Conservation (phyloP, 108 stramenopile species). For the Skeletonema grethae region DNA sequence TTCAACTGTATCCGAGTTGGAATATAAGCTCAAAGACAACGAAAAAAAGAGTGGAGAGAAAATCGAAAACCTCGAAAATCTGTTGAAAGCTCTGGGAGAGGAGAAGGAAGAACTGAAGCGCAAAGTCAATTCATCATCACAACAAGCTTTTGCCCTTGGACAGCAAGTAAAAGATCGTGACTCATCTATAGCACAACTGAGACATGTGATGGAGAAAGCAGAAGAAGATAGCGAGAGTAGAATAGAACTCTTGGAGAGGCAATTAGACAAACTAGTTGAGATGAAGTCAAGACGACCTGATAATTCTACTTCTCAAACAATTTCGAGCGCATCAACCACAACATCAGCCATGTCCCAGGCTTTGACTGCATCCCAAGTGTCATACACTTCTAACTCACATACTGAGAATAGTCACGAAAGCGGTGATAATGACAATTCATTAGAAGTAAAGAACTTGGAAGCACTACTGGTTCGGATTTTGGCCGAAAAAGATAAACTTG, state of each 20-base stretch:
- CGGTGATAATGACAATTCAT: not conserved
- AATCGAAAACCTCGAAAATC: not conserved
- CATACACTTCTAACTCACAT: not conserved
- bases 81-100: not conserved
- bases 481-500: not conserved
- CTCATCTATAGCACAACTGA: not conserved
- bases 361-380: not conserved
- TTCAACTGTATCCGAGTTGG: too few species aligned
- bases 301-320: not conserved
- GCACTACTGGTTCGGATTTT: not conserved
- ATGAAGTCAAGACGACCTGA: not conserved
- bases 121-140: not conserved
- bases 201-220: not conserved
- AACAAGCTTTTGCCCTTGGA: not conserved
- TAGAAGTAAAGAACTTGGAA: not conserved
- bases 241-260: constrained; percentile 1
- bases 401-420: not conserved
- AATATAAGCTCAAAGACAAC: too few species aligned
- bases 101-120: constrained; percentile 1
- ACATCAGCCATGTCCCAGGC: not conserved
- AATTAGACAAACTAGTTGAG: not conserved
- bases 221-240: not conserved
- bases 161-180: not conserved
- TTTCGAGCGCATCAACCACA: not conserved
- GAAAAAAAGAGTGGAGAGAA: not conserved